Conservation (phyloP, 2,329 filamentous ascomycete species). For the Cercospora sp. region DNA sequence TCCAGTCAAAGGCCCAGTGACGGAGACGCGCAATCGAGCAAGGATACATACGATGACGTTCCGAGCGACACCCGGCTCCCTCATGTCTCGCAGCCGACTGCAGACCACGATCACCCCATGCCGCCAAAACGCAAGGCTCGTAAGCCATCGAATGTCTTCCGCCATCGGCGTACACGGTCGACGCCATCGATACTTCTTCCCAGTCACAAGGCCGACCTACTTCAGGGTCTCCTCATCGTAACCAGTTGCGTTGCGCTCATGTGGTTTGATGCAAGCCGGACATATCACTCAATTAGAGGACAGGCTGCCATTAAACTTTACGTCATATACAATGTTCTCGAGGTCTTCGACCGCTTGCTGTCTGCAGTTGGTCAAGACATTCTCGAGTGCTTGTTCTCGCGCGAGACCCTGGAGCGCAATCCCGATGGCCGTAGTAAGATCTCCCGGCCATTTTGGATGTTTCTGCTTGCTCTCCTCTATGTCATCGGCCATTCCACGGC, state of each 20-base stretch:
- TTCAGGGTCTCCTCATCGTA: conserved; percentile 86
- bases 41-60: neutral
- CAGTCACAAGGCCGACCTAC: conserved; percentile 90
- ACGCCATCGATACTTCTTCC: conserved; percentile 80
- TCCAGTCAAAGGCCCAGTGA: neutral
- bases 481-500: conserved; percentile 84
- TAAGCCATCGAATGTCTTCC: conserved; percentile 40
- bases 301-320: conserved; percentile 98
- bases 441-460: conserved; percentile 85
- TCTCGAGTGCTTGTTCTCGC: conserved; percentile 90
- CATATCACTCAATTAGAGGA: conserved; percentile 96
- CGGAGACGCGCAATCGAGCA: neutral
- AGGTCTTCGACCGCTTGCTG: conserved; percentile 85
- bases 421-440: conserved; percentile 88
- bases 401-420: conserved; percentile 86
- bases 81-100: neutral
- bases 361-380: conserved; percentile 94
- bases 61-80: neutral
- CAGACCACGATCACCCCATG: neutral
- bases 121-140: conserved; percentile 22
- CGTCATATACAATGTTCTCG: conserved; percentile 96
- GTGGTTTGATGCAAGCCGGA: conserved; percentile 89
- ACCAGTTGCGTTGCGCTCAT: conserved; percentile 82
- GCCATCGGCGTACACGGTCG: conserved; percentile 76
- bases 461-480: conserved; percentile 80